Evolutionary conservation across 148 eudicot genomes (phyloP).

Genomic region (Camellia lanceoleosa): DNA sequence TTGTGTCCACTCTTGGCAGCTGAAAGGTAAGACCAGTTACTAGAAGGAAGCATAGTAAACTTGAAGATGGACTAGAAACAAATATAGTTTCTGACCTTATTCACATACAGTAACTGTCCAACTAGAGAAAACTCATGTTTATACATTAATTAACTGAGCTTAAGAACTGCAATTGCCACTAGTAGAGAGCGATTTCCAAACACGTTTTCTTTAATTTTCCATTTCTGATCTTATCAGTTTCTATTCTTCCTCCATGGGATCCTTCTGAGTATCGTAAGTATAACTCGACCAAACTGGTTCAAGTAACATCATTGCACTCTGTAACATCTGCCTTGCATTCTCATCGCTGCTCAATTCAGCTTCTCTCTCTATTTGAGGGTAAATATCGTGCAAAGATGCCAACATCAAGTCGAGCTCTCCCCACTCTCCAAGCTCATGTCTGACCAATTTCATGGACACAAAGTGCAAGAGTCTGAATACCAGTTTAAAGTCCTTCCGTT

Average conservation of each 20-base stretch:
- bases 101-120: not conserved
- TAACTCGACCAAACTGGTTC: conserved; percentile 53
- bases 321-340: conserved; percentile 38
- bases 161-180: not conserved
- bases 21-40: too few relatives aligned
- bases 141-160: not conserved
- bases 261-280: conserved; percentile 27
- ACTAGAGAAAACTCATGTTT: not conserved
- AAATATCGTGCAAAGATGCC: conserved; percentile 45
- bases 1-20: too few relatives aligned
- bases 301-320: conserved; percentile 48
- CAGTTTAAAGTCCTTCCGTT: conserved; percentile 53
- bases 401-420: conserved; percentile 44
- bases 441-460: conserved; percentile 48
- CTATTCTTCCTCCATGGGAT: conserved; percentile 28
- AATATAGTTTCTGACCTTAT: not conserved
- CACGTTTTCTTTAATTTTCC: not conserved
- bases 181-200: not conserved
- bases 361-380: conserved; percentile 45
- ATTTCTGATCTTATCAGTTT: not conserved
- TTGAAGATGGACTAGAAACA: not conserved
- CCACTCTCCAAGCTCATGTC: conserved; percentile 30
- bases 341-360: conserved; percentile 32
- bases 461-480: conserved; percentile 61
- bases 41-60: not conserved